Conservation (phyloP, 441 rosid species). For the Cnidoscolus chayamansa region DNA sequence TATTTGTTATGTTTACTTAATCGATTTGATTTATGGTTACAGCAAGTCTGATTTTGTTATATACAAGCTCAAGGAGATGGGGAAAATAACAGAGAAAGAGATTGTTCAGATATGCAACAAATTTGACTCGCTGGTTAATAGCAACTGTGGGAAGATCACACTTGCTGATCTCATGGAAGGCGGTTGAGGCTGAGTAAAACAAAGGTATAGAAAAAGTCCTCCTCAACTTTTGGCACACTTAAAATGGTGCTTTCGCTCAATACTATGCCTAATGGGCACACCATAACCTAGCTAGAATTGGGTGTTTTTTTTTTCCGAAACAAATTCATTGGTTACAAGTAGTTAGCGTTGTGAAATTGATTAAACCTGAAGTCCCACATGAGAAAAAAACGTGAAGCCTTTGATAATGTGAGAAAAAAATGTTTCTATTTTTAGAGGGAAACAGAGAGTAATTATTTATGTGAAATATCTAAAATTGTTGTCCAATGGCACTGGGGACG, state of each 20-base stretch:
- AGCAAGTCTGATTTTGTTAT: slow-evolving; percentile 64
- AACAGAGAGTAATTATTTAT: too few species aligned
- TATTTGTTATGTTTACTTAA: too few species aligned
- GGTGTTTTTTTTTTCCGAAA: not conserved
- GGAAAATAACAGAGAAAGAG: slow-evolving; percentile 57
- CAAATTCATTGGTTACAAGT: not conserved
- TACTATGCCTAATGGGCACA: not conserved
- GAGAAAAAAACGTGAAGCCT: not conserved
- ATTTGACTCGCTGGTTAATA: slow-evolving; percentile 44
- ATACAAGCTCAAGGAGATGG: slow-evolving; percentile 73
- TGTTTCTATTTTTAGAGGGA: too few species aligned
- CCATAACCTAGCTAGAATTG: too few species aligned
- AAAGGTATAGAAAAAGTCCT: not conserved
- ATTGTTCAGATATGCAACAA: slow-evolving; percentile 46
- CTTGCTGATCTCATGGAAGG: slow-evolving; percentile 46
- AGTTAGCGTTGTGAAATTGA: not conserved
- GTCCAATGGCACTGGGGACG: too few species aligned
- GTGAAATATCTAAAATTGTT: too few species aligned
- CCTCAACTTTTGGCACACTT: not conserved
- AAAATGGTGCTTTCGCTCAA: not conserved
- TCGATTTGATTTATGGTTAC: slow-evolving; percentile 27
- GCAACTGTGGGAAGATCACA: slow-evolving; percentile 47
- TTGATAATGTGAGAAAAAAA: not conserved
- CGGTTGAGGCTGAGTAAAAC: slow-evolving; percentile 28
- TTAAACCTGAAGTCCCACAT: not conserved